phyloP scores from a whole-genome alignment of 2,329 filamentous ascomycete genomes.

The Fusarium fracticaudum region DNA sequence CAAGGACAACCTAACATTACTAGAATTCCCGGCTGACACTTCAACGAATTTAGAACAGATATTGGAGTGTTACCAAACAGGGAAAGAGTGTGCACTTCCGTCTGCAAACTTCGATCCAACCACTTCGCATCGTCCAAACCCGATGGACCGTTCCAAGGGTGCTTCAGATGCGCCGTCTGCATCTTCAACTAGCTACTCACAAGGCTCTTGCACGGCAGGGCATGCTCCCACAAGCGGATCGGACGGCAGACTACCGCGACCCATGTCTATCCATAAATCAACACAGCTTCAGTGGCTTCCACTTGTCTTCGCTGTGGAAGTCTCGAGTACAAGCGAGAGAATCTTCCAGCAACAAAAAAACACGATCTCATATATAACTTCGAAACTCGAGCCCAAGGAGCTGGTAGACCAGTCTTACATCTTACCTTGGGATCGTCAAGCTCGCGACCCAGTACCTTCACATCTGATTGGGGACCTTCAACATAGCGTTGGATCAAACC shows the following conservation, averaged over 20 bases:
- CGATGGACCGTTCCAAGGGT: neutral
- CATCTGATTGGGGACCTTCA: neutral
- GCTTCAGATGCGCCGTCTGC: neutral
- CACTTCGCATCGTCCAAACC: neutral
- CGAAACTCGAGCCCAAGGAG: neutral
- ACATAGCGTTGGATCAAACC: neutral
- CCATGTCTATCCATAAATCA: neutral
- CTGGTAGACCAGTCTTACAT: neutral
- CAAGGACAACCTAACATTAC: too few relatives aligned
- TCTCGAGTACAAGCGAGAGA: neutral
- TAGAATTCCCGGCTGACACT: neutral
- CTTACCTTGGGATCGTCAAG: neutral
- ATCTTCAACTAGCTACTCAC: neutral
- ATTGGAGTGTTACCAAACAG: neutral
- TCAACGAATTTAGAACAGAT: neutral
- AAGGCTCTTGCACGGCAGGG: too few relatives aligned
- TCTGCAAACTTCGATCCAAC: neutral
- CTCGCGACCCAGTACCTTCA: neutral
- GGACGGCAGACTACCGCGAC: neutral
- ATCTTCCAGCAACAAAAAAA: neutral
- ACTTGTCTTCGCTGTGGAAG: neutral
- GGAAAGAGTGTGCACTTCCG: too few relatives aligned
- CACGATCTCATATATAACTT: neutral
- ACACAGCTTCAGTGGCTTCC: neutral
- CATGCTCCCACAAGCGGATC: neutral